These are phyloP conservation scores for Colletotrichum eremochloae DNA, from an alignment of 2,329 filamentous ascomycete genomes.

Conservation along the genomic window DNA sequence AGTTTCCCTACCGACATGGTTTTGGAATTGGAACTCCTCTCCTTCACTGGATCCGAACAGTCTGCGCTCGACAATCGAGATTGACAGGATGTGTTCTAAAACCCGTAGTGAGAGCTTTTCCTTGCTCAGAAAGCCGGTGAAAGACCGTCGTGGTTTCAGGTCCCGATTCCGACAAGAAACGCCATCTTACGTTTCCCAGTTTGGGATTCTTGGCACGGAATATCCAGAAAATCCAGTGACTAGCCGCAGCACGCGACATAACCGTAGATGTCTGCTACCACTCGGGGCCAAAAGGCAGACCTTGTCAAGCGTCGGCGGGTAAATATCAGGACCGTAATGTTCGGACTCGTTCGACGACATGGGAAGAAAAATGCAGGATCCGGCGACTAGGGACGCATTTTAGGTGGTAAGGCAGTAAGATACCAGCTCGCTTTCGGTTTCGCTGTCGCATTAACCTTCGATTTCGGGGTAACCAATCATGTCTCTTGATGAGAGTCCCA, in stretches of 20 bases:
- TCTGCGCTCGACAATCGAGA: background rate
- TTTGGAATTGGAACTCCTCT: background rate
- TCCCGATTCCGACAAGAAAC: background rate
- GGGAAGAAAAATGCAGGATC: background rate
- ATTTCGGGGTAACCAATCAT: background rate
- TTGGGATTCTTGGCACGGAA: background rate
- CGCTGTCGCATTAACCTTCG: too few relatives aligned
- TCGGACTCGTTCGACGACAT: too few relatives aligned
- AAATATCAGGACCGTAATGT: too few relatives aligned
- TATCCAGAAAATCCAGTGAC: background rate
- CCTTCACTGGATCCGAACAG: background rate
- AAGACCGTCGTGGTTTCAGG: background rate
- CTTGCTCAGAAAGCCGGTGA: background rate
- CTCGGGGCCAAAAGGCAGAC: too few relatives aligned
- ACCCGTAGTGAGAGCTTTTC: background rate
- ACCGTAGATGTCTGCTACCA: too few relatives aligned
- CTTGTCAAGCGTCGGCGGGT: too few relatives aligned
- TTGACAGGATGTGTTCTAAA: background rate
- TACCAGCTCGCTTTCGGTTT: background rate
- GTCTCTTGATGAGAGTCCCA: too few relatives aligned
- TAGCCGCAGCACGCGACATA: too few relatives aligned
- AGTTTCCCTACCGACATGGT: too few relatives aligned
- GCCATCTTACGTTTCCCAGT: background rate
- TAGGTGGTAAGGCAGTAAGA: background rate
- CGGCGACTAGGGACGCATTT: too few relatives aligned